Evolutionary conservation across 345 rosid genomes (phyloP).

Genomic region (Hypericum perforatum): DNA sequence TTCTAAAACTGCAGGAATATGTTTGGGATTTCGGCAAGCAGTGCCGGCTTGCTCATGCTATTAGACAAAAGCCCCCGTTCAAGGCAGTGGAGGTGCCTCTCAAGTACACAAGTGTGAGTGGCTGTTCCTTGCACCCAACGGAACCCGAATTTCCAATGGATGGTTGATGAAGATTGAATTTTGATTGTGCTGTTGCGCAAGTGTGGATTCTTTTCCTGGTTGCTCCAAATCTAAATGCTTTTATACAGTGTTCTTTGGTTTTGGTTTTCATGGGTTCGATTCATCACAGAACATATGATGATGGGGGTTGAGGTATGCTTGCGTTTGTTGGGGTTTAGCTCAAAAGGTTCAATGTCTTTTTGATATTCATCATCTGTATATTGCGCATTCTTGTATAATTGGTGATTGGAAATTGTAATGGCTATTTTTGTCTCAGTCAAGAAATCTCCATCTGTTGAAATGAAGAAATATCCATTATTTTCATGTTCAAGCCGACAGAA

Average conservation of each 20-base stretch:
- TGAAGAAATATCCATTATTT: background rate
- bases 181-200: too few species aligned
- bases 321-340: constrained; percentile 19
- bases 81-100: constrained; percentile 70
- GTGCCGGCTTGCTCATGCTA: constrained; percentile 71
- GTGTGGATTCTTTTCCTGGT: background rate
- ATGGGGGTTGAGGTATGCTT: constrained; percentile 16
- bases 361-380: constrained; percentile 24
- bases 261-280: constrained; percentile 14
- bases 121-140: too few species aligned
- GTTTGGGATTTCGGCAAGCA: too few species aligned
- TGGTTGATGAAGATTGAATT: too few species aligned
- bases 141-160: too few species aligned
- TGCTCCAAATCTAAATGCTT: constrained; percentile 20
- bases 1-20: too few species aligned
- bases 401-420: constrained; percentile 13
- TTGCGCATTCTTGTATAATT: constrained; percentile 30
- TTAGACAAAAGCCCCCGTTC: constrained; percentile 59
- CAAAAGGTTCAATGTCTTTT: constrained; percentile 10
- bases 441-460: constrained; percentile 1
- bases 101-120: constrained; percentile 47
- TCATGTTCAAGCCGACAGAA: too few species aligned
- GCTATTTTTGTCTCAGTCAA: constrained; percentile 14
- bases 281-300: constrained; percentile 17
- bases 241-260: constrained; percentile 27